Percentiles rank a stretch among this genome's conserved stretches.
phyloP scores from a whole-genome alignment of 2,329 filamentous ascomycete genomes.

The Penicillium sp. region DNA sequence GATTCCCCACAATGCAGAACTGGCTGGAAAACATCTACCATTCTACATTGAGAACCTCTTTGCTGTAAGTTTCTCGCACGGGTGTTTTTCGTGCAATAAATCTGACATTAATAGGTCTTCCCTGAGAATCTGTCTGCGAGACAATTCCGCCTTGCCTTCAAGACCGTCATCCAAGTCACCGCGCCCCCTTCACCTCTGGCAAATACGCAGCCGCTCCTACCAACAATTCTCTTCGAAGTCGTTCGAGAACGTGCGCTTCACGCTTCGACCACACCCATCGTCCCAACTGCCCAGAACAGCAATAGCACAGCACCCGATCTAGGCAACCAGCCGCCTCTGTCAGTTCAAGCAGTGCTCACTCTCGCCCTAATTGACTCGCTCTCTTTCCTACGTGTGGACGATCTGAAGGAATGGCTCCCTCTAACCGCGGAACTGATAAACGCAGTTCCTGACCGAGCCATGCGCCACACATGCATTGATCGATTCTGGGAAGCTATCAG shows the following conservation, averaged over 20 bases:
- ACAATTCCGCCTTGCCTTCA: conserved; percentile 88
- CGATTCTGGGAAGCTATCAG: conserved; percentile 80
- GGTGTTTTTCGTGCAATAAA: background rate
- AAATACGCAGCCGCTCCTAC: conserved; percentile 73
- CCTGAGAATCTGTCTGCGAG: conserved; percentile 76
- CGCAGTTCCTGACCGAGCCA: conserved; percentile 62
- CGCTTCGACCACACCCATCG: conserved; percentile 56
- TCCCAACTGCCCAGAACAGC: conserved; percentile 38
- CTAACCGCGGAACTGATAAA: conserved; percentile 71
- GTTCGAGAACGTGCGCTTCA: conserved; percentile 67
- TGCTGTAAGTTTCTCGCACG: conserved; percentile 44
- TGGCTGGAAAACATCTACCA: conserved; percentile 73
- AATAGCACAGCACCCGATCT: conserved; percentile 39
- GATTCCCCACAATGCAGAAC: conserved; percentile 73
- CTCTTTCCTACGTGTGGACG: conserved; percentile 69
- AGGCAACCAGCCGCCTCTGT: conserved; percentile 47
- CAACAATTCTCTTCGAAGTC: conserved; percentile 79
- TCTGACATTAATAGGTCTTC: conserved; percentile 61
- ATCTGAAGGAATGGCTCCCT: conserved; percentile 81
- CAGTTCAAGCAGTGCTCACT: conserved; percentile 77
- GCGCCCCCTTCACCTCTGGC: conserved; percentile 78
- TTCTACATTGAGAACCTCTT: conserved; percentile 85
- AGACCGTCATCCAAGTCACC: conserved; percentile 79
- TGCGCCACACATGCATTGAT: conserved; percentile 68
- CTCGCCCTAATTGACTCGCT: conserved; percentile 80